Conservation (phyloP, 495 filamentous ascomycete species). For the Lichina pygmaea region DNA sequence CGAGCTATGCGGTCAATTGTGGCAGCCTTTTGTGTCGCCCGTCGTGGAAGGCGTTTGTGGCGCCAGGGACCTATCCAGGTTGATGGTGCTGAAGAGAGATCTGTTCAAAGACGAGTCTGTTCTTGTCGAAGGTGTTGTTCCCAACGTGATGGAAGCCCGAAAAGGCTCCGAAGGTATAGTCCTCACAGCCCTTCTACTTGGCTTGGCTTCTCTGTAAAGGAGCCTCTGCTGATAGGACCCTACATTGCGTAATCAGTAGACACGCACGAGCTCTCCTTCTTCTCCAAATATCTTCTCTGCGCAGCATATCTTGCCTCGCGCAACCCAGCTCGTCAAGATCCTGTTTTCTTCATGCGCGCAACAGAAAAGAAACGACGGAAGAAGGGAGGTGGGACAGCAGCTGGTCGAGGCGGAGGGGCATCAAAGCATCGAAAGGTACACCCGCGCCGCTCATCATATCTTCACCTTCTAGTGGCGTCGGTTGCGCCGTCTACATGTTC, state of each 20-base stretch:
- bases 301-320: conserved; percentile 81
- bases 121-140: conserved; percentile 13
- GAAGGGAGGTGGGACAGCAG: conserved; percentile 13
- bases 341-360: conserved; percentile 61
- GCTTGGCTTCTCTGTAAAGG: not conserved
- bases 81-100: conserved; percentile 44
- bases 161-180: not conserved
- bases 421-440: conserved; percentile 6
- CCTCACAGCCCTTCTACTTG: not conserved
- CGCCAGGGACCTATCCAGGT: conserved; percentile 54
- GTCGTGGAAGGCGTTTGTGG: conserved; percentile 33
- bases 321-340: conserved; percentile 53
- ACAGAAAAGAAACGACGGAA: conserved; percentile 28
- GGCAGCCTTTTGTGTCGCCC: conserved; percentile 41
- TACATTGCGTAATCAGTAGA: not conserved
- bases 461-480: not conserved
- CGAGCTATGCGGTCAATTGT: conserved; percentile 29
- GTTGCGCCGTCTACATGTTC: not conserved
- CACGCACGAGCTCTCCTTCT: conserved; percentile 34
- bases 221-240: not conserved
- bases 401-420: not conserved
- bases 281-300: conserved; percentile 56
- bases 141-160: not conserved
- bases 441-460: not conserved
- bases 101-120: conserved; percentile 54